Percentiles rank a stretch among this genome's conserved stretches.
These are phyloP conservation scores for Apiotrichum akiyoshidainum DNA, from an alignment of 1,284 basidiomycete genomes.

Conservation along the genomic window DNA sequence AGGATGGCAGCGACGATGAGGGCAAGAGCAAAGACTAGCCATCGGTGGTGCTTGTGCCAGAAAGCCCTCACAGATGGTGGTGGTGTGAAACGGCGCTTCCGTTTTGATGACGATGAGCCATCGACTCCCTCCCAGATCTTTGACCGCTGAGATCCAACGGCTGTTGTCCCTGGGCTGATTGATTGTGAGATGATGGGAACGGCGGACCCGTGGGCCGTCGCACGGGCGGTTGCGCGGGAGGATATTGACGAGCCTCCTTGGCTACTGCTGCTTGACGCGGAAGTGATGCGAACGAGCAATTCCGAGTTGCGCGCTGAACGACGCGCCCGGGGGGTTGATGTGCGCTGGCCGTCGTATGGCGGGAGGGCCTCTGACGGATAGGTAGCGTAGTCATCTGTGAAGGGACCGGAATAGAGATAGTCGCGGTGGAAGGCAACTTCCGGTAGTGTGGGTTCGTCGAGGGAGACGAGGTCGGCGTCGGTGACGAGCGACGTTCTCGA, in stretches of 20 bases:
- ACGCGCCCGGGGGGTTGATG: background rate
- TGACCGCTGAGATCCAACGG: background rate
- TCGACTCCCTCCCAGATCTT: slow-evolving; percentile 33
- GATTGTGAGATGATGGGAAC: background rate
- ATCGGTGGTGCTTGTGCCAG: slow-evolving; percentile 35
- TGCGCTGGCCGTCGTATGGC: slow-evolving; percentile 34
- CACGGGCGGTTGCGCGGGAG: background rate
- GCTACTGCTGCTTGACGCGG: slow-evolving; percentile 1
- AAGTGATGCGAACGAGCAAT: background rate
- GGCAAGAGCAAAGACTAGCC: slow-evolving; percentile 27
- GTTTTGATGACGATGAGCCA: background rate
- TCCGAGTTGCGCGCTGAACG: slow-evolving; percentile 3
- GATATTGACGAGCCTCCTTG: background rate
- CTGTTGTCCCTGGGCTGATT: background rate
- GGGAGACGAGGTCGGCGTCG: slow-evolving; percentile 7
- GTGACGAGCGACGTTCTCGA: slow-evolving; percentile 9
- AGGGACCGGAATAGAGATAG: slow-evolving; percentile 14
- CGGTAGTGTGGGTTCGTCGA: slow-evolving; percentile 16
- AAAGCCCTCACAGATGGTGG: slow-evolving; percentile 14
- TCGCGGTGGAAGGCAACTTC: slow-evolving; percentile 20
- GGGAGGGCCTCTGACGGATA: slow-evolving; percentile 36
- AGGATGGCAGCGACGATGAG: slow-evolving; percentile 29
- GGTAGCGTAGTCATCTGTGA: slow-evolving; percentile 20
- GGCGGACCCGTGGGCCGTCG: slow-evolving; percentile 11
- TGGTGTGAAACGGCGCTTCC: background rate